Evolutionary conservation across 768 basidiomycete genomes (phyloP).

Genomic region (Termitomyces sp.): DNA sequence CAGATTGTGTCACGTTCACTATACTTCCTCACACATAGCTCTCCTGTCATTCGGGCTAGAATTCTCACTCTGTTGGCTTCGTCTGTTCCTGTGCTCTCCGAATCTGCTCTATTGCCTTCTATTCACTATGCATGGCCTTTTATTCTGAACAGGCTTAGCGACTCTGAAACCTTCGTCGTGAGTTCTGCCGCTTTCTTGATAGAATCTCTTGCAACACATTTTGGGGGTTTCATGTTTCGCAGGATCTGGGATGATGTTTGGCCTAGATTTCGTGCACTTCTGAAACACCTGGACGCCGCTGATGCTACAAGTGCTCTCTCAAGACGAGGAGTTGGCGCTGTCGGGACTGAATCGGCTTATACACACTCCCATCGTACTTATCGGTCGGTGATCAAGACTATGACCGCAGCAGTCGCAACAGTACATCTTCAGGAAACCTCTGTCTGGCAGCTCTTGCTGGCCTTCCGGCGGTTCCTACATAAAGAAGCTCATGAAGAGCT

Average conservation of each 20-base stretch:
- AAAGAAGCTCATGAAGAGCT: constrained; percentile 65
- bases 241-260: constrained; percentile 91
- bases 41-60: constrained; percentile 78
- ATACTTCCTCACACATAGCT: constrained; percentile 88
- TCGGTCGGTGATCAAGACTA: constrained; percentile 67
- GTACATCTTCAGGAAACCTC: constrained; percentile 68
- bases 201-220: constrained; percentile 60
- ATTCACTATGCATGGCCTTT: constrained; percentile 94
- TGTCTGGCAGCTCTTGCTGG: constrained; percentile 76
- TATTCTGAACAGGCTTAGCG: constrained; percentile 76
- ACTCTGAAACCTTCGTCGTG: constrained; percentile 74
- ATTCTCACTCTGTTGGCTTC: constrained; percentile 72
- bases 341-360: constrained; percentile 67
- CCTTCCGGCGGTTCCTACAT: constrained; percentile 75
- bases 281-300: constrained; percentile 52
- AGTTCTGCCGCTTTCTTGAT: constrained; percentile 69
- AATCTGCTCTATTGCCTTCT: constrained; percentile 73
- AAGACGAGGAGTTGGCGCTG: constrained; percentile 40
- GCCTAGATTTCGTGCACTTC: constrained; percentile 69
- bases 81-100: constrained; percentile 66
- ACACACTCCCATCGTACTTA: constrained; percentile 80
- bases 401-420: constrained; percentile 56
- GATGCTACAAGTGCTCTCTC: constrained; percentile 66
- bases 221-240: constrained; percentile 81
- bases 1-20: constrained; percentile 85